Base-by-base conservation (phyloP, 768 basidiomycete species). In the Suillus hirtellus region DNA sequence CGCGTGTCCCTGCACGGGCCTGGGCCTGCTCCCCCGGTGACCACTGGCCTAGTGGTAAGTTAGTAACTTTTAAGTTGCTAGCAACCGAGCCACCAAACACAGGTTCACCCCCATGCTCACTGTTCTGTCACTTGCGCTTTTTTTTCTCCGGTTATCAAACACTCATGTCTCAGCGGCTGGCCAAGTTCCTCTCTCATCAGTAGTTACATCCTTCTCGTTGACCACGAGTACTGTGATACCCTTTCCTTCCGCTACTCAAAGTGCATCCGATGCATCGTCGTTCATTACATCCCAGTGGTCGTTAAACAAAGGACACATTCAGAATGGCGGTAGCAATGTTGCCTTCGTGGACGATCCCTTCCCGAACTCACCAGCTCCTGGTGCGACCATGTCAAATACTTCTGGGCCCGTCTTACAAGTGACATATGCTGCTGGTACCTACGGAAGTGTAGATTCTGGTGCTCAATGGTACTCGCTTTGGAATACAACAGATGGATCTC, bases 321-420 rank as follows among this genome's bases (percentile, higher is more conserved):
- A 89, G 66, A 82, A 89, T 65, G 82, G 84, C 43, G 77, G 76
- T 0, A 66, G 75, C 53, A 82, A 89, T 67, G 72, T 91, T 61
- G 79, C 78, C 9, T 92, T 92, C 71, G 87, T 90, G 53, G 62
- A 69, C 17, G 89, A 93, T 70, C 88, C 89, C 0, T 92, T 88
- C 74, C 85, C 89, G 6, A 77, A 77, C 62, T 74, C 78, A 10
- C 75, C 80, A 9, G 76, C 75, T 1, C 75, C 81, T 2, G 78
- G 75, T 54, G 70, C 60, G 56, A 59, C 27, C 63, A 63, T 67
- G 14, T 72, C 70, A 47, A 68, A 74, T 9, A 72, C 77, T 4
- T 66, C 73, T 34, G 65, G 68, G 14, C 75, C 80, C 4, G 82
- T 81, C 9, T 78, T 90, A 27, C 81, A 83, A 70, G 84, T 88